Percentiles rank a stretch among this genome's conserved stretches.
Conservation (phyloP, 2,329 filamentous ascomycete genomes). For the Nannizzia gypsea region DNA sequence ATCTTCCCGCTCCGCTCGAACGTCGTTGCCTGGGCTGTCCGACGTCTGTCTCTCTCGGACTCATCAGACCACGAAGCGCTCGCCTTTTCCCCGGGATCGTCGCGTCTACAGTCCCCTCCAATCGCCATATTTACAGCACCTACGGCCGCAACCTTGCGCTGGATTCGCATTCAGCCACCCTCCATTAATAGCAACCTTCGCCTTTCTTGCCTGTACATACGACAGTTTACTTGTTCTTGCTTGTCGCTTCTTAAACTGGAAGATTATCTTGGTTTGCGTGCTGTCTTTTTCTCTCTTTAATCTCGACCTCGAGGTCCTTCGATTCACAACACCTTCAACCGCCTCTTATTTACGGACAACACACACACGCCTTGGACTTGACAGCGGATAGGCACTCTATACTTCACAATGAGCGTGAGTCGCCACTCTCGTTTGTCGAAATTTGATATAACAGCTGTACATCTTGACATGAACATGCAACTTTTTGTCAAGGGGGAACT, state of each 20-base stretch:
- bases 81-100: background rate
- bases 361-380: background rate
- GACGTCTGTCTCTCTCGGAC: background rate
- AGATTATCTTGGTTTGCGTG: background rate
- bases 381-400: background rate
- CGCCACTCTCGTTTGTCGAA: background rate
- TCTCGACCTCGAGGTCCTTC: background rate
- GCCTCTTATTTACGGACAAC: background rate
- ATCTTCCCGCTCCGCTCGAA: background rate
- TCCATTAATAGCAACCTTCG: background rate
- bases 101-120: background rate
- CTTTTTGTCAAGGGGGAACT: background rate
- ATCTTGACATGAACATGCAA: background rate
- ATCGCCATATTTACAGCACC: background rate
- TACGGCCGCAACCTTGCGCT: background rate
- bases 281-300: background rate
- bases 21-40: background rate
- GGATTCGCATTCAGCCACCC: background rate
- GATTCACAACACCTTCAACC: background rate
- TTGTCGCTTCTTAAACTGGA: background rate
- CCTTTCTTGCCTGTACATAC: background rate
- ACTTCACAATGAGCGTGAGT: slow-evolving; percentile 13
- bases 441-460: background rate
- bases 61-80: background rate
- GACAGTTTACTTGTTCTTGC: background rate